Conservation (phyloP, 2,329 filamentous ascomycete species). For the Alternaria brassicae region DNA sequence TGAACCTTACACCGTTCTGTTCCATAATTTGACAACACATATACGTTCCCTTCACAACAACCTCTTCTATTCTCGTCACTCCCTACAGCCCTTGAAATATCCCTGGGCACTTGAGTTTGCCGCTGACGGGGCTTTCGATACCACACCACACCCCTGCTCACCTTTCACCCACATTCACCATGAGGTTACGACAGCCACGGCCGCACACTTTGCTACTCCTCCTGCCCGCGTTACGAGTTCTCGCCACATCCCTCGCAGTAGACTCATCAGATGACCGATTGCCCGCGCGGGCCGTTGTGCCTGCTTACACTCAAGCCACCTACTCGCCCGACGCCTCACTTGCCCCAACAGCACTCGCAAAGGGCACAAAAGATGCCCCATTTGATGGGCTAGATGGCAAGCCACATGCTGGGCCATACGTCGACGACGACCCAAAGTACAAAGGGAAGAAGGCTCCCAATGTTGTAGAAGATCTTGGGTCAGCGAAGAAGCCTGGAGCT, state of each 20-base stretch:
- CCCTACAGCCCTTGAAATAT: constrained; percentile 1
- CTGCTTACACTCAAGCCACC: constrained; percentile 31
- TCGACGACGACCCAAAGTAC: constrained; percentile 58
- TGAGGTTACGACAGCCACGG: constrained; percentile 65
- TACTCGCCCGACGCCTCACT: constrained; percentile 31
- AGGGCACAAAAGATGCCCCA: constrained; percentile 79
- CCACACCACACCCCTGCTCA: constrained; percentile 14
- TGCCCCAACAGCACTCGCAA: constrained; percentile 32
- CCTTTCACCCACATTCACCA: constrained; percentile 46
- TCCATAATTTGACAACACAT: neutral
- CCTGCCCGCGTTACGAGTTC: constrained; percentile 65
- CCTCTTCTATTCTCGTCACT: constrained; percentile 21
- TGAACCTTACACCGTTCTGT: constrained; percentile 12
- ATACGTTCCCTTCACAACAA: constrained; percentile 5
- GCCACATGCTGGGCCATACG: constrained; percentile 85
- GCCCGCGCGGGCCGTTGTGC: constrained; percentile 41
- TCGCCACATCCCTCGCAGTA: constrained; percentile 58
- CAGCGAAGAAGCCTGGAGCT: constrained; percentile 39
- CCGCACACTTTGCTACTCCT: constrained; percentile 60
- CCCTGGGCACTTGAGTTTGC: constrained; percentile 1
- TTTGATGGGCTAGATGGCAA: constrained; percentile 94
- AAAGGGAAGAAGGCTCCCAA: constrained; percentile 45
- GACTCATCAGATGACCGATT: constrained; percentile 33
- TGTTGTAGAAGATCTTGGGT: constrained; percentile 49
- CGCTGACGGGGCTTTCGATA: constrained; percentile 5